Base-by-base conservation (phyloP, 2,329 filamentous ascomycete species). In the Zymoseptoria passerinii region DNA sequence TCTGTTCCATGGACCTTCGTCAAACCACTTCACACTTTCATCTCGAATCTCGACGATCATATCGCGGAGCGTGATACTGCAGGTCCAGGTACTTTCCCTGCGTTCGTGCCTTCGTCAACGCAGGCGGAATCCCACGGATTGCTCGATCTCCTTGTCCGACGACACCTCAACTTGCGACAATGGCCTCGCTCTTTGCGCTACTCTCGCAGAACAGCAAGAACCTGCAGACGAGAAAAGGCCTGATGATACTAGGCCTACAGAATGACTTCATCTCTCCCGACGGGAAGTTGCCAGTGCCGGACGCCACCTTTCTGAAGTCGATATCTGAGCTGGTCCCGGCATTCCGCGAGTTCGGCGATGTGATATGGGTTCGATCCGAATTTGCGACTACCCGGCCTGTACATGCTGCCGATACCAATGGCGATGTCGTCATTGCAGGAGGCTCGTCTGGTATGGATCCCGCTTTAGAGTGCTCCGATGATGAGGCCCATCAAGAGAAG, bases 231-330 rank as follows among this genome's bases (percentile, higher is more conserved):
- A 76, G 81, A 58, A 83, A 84, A 74, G 92, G 90, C 1, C 79
- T 99, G 50, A 78, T 97, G 19, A 77, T 95, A 18, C 80, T 96
- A 63, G 92, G 96, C 68, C 83, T 95, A 40, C 94, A 97, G 70
- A 90, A 95, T 67, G 92, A 96, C 72, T 96, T 97, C 68, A 76
- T 95, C 58, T 80, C 83, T 6, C 75, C 82, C 1, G 80, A 83
- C 54, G 88, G 89, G 56, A 82, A 84, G 27, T 74, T 96, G 19
- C 81, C 84, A 10, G 83, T 92, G 54, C 77, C 77, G 40, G 61
- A 67, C n/a, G 83, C 81, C 3, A 82, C 83, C 8, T 89, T 92
- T 61, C 72, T 94, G 50, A 79, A 86, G 48, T 83, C 83, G 28
- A 82, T 91, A 49, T 76, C 84, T 19, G 74, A 80, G 6, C 77